Percentiles rank a stretch among this genome's conserved stretches.
phyloP scores from a whole-genome alignment of 2,329 filamentous ascomycete species.

The Venturiaceae sp. region DNA sequence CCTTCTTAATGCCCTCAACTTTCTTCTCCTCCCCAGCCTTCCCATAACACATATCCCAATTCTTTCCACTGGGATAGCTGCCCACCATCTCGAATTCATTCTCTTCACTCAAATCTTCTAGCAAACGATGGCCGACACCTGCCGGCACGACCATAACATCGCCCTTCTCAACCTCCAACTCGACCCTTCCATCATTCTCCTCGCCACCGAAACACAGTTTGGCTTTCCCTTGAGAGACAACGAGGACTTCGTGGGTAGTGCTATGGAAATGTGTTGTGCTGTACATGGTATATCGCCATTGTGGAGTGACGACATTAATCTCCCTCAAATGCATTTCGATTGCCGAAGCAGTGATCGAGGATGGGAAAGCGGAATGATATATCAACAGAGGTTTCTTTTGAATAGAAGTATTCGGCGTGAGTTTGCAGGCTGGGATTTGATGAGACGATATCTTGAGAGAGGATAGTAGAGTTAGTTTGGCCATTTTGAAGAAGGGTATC shows the following conservation, averaged over 20 bases:
- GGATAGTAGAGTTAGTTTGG: background rate
- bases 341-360: conserved; percentile 30
- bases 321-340: conserved; percentile 47
- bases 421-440: conserved; percentile 46
- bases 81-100: conserved; percentile 58
- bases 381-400: conserved; percentile 55
- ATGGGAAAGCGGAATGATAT: conserved; percentile 51
- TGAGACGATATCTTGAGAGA: conserved; percentile 46
- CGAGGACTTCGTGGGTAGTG: conserved; percentile 57
- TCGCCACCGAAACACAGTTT: conserved; percentile 58
- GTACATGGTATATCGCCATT: conserved; percentile 65
- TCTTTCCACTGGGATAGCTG: conserved; percentile 47
- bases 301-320: conserved; percentile 47
- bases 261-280: conserved; percentile 56
- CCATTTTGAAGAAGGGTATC: background rate
- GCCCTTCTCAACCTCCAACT: conserved; percentile 45
- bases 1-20: conserved; percentile 34
- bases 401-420: conserved; percentile 55
- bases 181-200: conserved; percentile 46
- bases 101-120: conserved; percentile 40
- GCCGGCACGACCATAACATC: conserved; percentile 58
- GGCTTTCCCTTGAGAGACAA: conserved; percentile 48
- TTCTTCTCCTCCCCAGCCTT: conserved; percentile 44
- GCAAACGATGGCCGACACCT: conserved; percentile 53
- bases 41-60: conserved; percentile 68